Conservation (phyloP, 176 grass and related monocot genomes). For the Dendrocalamus sinicus region DNA sequence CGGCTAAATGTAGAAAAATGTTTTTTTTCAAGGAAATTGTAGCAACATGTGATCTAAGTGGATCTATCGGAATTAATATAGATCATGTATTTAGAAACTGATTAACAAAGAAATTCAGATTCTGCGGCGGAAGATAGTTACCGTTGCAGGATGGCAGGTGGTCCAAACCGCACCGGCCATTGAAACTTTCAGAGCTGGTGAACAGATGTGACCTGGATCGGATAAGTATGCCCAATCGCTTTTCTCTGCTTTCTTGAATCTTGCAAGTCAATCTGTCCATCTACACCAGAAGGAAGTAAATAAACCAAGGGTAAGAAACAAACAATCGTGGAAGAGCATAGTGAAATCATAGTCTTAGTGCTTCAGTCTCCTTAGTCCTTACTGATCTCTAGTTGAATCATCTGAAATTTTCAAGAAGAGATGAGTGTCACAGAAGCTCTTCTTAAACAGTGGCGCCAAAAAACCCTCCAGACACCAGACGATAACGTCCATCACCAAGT, state of each 20-base stretch:
- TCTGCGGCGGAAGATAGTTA: slow-evolving; percentile 9
- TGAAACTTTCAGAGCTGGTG: slow-evolving; percentile 28
- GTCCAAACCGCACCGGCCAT: slow-evolving; percentile 21
- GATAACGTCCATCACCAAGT: background rate
- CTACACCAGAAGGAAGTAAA: background rate
- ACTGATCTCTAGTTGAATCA: slow-evolving; percentile 3
- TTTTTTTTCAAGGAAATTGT: background rate
- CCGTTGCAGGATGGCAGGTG: slow-evolving; percentile 41
- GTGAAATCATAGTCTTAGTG: background rate
- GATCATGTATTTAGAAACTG: background rate
- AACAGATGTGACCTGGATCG: slow-evolving; percentile 32
- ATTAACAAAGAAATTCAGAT: background rate
- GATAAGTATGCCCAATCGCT: background rate
- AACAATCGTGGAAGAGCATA: background rate
- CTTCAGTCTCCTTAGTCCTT: background rate
- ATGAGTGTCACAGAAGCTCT: background rate
- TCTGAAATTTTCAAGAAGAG: background rate
- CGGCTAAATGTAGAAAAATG: background rate
- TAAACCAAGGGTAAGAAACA: background rate
- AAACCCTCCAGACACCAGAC: background rate
- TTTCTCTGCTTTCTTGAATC: slow-evolving; percentile 19
- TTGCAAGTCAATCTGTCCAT: background rate
- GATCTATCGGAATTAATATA: background rate
- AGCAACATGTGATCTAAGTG: background rate
- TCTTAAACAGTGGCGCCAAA: background rate